phyloP scores from a whole-genome alignment of 495 filamentous ascomycete species.

The Sphaerosporella brunnea region DNA sequence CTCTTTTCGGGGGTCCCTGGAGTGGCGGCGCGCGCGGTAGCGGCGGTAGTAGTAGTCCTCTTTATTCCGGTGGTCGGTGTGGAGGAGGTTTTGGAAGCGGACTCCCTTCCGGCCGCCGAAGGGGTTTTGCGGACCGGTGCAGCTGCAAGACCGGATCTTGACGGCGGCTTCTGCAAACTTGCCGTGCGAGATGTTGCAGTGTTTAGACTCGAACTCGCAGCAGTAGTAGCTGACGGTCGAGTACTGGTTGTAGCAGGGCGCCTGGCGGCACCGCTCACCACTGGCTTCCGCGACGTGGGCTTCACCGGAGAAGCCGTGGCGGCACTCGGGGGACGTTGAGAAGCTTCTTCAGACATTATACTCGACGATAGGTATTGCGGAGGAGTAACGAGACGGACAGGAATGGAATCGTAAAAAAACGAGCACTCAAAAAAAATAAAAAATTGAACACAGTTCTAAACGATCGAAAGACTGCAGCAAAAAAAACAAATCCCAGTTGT shows the following conservation, averaged over 20 bases:
- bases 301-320: no score
- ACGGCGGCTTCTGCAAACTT: constrained; percentile 16
- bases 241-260: constrained; percentile 11
- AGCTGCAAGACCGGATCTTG: constrained; percentile 10
- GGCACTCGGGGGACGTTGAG: no score
- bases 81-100: not conserved
- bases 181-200: constrained; percentile 6
- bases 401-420: no score
- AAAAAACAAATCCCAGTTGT: no score
- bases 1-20: constrained; percentile 14
- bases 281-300: no score
- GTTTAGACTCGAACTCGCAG: constrained; percentile 3
- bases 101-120: not conserved
- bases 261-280: constrained; percentile 15
- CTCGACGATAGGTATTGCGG: no score
- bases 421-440: no score
- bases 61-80: constrained; percentile 8
- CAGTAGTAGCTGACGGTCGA: no score
- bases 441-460: no score
- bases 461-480: no score
- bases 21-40: not conserved
- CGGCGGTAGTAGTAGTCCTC: constrained; percentile 10
- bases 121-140: constrained; percentile 2
- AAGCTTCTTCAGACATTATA: no score
- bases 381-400: no score